Evolutionary conservation across 805 yeast species (phyloP).

Genomic region (Metschnikowia kofuensis): DNA sequence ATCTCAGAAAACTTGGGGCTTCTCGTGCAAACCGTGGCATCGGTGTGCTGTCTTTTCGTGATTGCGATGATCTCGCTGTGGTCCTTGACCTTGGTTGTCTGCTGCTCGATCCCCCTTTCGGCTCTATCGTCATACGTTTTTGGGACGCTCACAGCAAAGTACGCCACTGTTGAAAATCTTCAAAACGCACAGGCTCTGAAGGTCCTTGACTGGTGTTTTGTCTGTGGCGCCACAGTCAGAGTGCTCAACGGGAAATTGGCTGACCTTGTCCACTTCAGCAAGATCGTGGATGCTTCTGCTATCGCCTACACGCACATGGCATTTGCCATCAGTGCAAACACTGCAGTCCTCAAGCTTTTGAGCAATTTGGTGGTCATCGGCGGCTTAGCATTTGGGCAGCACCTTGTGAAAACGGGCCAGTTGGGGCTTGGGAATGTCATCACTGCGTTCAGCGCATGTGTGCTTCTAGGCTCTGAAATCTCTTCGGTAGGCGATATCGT

Average conservation of each 20-base stretch:
- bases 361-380: constrained; percentile 79
- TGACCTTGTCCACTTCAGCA: constrained; percentile 48
- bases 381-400: constrained; percentile 88
- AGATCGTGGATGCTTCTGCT: constrained; percentile 35
- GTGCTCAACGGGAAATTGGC: constrained; percentile 51
- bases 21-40: constrained; percentile 49
- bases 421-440: constrained; percentile 62
- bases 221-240: constrained; percentile 58
- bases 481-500: constrained; percentile 55
- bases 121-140: constrained; percentile 45
- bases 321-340: constrained; percentile 52
- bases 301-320: constrained; percentile 41
- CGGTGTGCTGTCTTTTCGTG: constrained; percentile 52
- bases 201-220: constrained; percentile 66
- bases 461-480: constrained; percentile 64
- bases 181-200: constrained; percentile 55
- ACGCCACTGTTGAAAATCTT: constrained; percentile 55
- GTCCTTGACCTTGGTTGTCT: constrained; percentile 76
- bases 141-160: constrained; percentile 49
- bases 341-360: constrained; percentile 53
- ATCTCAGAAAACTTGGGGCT: constrained; percentile 65
- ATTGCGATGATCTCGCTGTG: constrained; percentile 78
- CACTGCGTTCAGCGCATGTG: constrained; percentile 80
- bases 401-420: constrained; percentile 52
- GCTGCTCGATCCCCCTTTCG: constrained; percentile 73